Base-by-base conservation (phyloP, 2,329 filamentous ascomycete genomes). In the Xylaria sp. region DNA sequence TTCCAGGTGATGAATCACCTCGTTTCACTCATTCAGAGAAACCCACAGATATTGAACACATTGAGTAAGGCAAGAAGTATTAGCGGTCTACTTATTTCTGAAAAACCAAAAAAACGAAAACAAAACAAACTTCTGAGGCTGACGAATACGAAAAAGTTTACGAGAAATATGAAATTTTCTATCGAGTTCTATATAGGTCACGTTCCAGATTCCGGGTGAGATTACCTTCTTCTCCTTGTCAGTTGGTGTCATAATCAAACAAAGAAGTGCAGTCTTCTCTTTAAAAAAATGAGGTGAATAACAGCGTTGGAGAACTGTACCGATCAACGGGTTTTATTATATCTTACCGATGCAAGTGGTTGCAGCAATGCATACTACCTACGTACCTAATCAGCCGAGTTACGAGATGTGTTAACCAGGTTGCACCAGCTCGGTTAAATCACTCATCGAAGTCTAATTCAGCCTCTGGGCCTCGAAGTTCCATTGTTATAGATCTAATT, bases 1-100 rank as follows among this genome's bases (percentile, higher is more conserved):
- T 22, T 20, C 39, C 54, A 9, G 44, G 36, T 17, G 60, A 49
- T 7, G 65, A 69, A n/a, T 59, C 25, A 44, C 33, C 51, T 33
- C 13, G 5, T 25, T 17, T 25, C 7, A 10, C 17, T 33, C 22
- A 27, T 2, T 63, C 51, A 20, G 66, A 68, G 59, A 70, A 70
- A 17, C 38, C 58, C 20, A n/a, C 54, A 25, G 66, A 68, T 51
- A 44, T 68, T 33, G 65, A 69, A 20, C 65, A 66, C 10, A 42
- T 63, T 11, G 65, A 63, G 27, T 57, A 55, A 44, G 22, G 17
- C 10, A 15, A 57, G 22, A 17, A n/a, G 5, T 25, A 47, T 33
- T 13, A 2, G 15, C 20, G 25, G 17, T 29, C 20, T 55, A 22
- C 15, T 54, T 22, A 22, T n/a, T 31, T 11, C 6, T 10, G 29